These are phyloP conservation scores for Avena atlantica DNA, from an alignment of 176 grass and related monocot species.

Conservation along the genomic window DNA sequence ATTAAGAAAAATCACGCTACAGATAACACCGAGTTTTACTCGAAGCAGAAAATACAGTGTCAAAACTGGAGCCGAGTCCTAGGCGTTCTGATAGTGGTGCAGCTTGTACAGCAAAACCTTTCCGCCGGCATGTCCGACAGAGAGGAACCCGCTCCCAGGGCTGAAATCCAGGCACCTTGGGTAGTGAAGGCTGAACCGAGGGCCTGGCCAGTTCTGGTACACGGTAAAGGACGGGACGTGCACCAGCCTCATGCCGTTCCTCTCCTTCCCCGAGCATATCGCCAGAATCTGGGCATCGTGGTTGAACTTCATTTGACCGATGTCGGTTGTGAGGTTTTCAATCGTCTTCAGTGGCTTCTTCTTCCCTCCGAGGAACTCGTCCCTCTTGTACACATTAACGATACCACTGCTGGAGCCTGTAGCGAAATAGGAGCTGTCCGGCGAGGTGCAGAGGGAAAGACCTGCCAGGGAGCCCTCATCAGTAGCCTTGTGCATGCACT, in stretches of 20 bases:
- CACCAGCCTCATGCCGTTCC: slow-evolving; percentile 76
- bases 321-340: slow-evolving; percentile 75
- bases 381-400: slow-evolving; percentile 84
- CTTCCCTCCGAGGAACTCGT: slow-evolving; percentile 85
- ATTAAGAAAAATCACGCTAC: slow-evolving; percentile 5
- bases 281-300: slow-evolving; percentile 78
- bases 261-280: slow-evolving; percentile 71
- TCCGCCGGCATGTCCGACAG: slow-evolving; percentile 70
- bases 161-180: slow-evolving; percentile 87
- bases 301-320: slow-evolving; percentile 82
- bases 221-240: slow-evolving; percentile 77
- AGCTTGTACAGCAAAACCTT: slow-evolving; percentile 90
- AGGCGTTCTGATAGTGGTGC: slow-evolving; percentile 81
- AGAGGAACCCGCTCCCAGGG: slow-evolving; percentile 72
- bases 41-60: slow-evolving; percentile 7
- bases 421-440: slow-evolving; percentile 67
- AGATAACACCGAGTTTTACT: not conserved
- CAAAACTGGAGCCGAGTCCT: slow-evolving; percentile 38
- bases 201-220: slow-evolving; percentile 85
- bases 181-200: slow-evolving; percentile 60
- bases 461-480: slow-evolving; percentile 76
- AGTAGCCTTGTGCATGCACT: slow-evolving; percentile 75
- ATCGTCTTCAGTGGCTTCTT: slow-evolving; percentile 74
- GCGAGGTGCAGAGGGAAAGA: slow-evolving; percentile 67
- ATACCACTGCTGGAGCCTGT: slow-evolving; percentile 81